Evolutionary conservation across 495 filamentous ascomycete species (phyloP).

Genomic region (Lophiotrema nucula): DNA sequence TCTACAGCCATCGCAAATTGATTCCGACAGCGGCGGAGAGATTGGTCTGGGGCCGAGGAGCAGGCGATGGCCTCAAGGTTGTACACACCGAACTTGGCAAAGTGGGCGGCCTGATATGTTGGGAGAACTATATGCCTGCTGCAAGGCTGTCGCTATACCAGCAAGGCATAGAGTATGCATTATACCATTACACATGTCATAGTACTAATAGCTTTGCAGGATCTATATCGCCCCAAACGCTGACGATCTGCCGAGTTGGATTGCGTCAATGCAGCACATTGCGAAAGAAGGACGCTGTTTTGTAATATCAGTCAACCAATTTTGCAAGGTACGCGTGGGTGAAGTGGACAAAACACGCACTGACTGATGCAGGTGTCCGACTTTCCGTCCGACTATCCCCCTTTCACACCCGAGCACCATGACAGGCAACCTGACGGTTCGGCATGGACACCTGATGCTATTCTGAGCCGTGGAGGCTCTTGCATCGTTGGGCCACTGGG

Average conservation of each 20-base stretch:
- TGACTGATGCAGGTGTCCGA: conserved; percentile 38
- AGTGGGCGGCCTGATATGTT: conserved; percentile 48
- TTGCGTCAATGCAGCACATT: conserved; percentile 48
- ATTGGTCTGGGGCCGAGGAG: conserved; percentile 45
- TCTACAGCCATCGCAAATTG: conserved; percentile 46
- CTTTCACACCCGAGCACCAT: conserved; percentile 43
- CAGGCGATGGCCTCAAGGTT: conserved; percentile 45
- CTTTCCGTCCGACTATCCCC: conserved; percentile 46
- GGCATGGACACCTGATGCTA: conserved; percentile 41
- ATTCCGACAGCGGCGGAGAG: conserved; percentile 46
- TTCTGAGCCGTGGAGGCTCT: conserved; percentile 45
- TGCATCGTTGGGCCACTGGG: conserved; percentile 46
- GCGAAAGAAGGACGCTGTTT: conserved; percentile 48
- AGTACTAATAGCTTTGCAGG: conserved; percentile 22
- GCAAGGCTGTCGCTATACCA: conserved; percentile 46
- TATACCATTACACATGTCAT: not conserved
- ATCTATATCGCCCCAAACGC: conserved; percentile 47
- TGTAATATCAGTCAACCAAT: conserved; percentile 45
- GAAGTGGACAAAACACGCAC: no score
- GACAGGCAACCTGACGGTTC: conserved; percentile 43
- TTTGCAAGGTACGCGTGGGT: conserved; percentile 34
- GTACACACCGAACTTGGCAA: conserved; percentile 45
- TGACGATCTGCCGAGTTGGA: conserved; percentile 45
- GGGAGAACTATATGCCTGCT: conserved; percentile 50
- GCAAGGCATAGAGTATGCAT: conserved; percentile 44